Percentiles rank a stretch among this genome's conserved stretches.
Evolutionary conservation across 108 stramenopile species (phyloP).

Genomic region (Cyclostephanos tholiformis): DNA sequence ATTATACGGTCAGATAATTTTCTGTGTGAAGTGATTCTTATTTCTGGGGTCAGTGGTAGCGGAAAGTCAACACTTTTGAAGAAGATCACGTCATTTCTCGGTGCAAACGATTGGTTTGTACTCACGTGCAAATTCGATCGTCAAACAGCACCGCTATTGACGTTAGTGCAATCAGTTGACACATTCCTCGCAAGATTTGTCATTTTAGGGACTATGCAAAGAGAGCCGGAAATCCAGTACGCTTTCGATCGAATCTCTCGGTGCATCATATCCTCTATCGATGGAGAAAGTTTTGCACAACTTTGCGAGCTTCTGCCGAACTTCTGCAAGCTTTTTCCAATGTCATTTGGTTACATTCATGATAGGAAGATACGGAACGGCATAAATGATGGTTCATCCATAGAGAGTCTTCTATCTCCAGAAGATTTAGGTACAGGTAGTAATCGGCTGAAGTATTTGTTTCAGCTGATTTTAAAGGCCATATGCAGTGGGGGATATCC

Average conservation of each 20-base stretch:
- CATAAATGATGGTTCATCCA: neutral
- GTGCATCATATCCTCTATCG: conserved; percentile 8
- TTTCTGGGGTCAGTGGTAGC: conserved; percentile 11
- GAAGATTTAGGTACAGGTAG: conserved; percentile 1
- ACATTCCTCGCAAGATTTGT: conserved; percentile 5
- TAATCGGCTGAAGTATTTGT: conserved; percentile 10
- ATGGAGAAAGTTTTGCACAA: conserved; percentile 3
- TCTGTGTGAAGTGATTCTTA: neutral
- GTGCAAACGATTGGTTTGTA: conserved; percentile 10
- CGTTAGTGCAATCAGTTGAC: neutral
- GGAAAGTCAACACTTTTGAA: conserved; percentile 1
- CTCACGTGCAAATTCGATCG: conserved; percentile 15
- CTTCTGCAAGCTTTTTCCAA: neutral
- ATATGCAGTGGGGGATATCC: conserved; percentile 1
- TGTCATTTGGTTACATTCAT: neutral
- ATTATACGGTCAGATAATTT: neutral
- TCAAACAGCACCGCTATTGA: neutral
- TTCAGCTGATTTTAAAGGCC: conserved; percentile 1
- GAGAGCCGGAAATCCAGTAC: neutral
- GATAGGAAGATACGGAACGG: neutral
- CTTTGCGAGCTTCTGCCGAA: conserved; percentile 8
- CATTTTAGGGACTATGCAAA: neutral
- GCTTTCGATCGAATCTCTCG: neutral
- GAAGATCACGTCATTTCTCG: neutral
- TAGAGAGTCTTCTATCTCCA: neutral